phyloP scores from a whole-genome alignment of 2,329 filamentous ascomycete species.

The Ascochyta koolunga region DNA sequence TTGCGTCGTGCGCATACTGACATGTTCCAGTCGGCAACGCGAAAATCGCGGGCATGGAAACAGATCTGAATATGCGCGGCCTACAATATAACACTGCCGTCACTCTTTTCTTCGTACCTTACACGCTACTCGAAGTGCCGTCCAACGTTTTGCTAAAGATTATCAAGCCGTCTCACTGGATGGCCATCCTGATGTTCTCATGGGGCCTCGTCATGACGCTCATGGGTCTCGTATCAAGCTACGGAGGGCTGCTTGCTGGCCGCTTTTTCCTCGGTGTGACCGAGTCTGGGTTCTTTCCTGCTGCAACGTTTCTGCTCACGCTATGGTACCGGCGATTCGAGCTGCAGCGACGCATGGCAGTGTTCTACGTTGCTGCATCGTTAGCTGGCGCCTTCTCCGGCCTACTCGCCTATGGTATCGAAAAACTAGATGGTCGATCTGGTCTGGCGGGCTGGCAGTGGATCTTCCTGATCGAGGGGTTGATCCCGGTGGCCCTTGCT shows the following conservation, averaged over 20 bases:
- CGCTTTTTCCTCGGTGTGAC: constrained; percentile 52
- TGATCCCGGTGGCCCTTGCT: constrained; percentile 47
- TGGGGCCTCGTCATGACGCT: constrained; percentile 52
- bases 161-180: constrained; percentile 50
- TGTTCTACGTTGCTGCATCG: constrained; percentile 44
- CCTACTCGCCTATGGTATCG: constrained; percentile 43
- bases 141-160: constrained; percentile 52
- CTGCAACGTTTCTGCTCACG: constrained; percentile 58
- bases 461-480: constrained; percentile 38
- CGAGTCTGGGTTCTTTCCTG: constrained; percentile 66
- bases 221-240: constrained; percentile 56
- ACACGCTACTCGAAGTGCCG: constrained; percentile 47
- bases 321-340: constrained; percentile 46
- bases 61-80: constrained; percentile 47
- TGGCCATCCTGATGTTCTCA: constrained; percentile 47
- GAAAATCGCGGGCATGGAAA: constrained; percentile 49
- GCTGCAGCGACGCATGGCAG: constrained; percentile 43
- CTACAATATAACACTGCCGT: constrained; percentile 50
- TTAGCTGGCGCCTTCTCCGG: constrained; percentile 45
- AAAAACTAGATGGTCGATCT: constrained; percentile 38
- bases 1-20: constrained; percentile 5
- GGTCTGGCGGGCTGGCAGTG: constrained; percentile 43
- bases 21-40: constrained; percentile 46
- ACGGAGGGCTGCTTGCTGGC: constrained; percentile 55
- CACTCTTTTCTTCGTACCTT: constrained; percentile 50